Base-by-base conservation (phyloP, 805 yeast genomes). In the Priceomyces melissophilus region DNA sequence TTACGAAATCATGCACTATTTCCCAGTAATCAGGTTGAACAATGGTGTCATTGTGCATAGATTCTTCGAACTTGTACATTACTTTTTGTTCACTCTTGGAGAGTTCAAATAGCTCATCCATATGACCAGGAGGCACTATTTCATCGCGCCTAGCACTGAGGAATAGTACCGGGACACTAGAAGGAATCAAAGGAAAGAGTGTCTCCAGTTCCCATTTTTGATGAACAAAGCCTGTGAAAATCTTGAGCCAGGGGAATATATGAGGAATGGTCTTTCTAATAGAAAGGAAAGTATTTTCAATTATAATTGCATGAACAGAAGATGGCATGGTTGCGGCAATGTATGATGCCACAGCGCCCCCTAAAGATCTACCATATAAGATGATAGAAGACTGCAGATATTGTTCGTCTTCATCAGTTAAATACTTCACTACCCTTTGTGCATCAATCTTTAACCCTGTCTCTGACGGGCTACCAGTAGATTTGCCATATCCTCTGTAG, bases 341-440 rank as follows among this genome's bases (percentile, higher is more conserved):
- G 62, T 88, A 85, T 13, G 89, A 76, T 6, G 95, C 88, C 28
- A 87, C 96, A 0, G 98, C 99, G 3, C 98, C 98, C 28, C 99
- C 99, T 10, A 91, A 66, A 8, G 96, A 87, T 37, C 97, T 72
- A 2, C 98, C 98, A 57, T 89, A 89, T 8, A 89, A 67, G 1
- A 87, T 65, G 2, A 90, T 46, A 9, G 80, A 65, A 1, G 84
- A 71, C 37, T 69, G 60, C 37, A 68, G 63, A 41, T 81, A 71
- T 45, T 75, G 81, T 10, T 67, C 65, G 51, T 85, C 83, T 1
- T 68, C 60, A 1, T 54, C 39, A 7, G 62, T 52, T n/a, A 91
- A 55, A 51, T 71, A 84, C 13, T 75, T 62, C 68, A 87, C 69
- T 2, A 83, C 81, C 0, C 88, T 70, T 47, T 82, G 83, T 1